Base-by-base conservation (phyloP, 495 filamentous ascomycete species). In the Corynascus novoguineensis region DNA sequence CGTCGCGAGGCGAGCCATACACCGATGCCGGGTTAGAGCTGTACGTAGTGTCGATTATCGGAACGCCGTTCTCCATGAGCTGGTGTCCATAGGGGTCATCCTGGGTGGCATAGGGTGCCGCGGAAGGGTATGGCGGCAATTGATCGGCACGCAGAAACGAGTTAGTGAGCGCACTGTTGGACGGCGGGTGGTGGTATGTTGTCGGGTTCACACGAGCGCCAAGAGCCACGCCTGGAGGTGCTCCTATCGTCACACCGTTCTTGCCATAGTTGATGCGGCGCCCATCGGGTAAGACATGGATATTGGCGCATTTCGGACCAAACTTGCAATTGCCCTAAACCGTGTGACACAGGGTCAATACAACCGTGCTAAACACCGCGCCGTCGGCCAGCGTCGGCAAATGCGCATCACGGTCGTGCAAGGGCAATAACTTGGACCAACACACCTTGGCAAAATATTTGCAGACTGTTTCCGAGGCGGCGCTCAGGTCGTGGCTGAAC, bases 391-490 rank as follows among this genome's bases (percentile, higher is more conserved):
- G n/a, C 37, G 38, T 21, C 47, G 55, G 48, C 47, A 44, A 19
- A 38, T 21, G 15, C 4, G 21, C 21, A 24, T n/a, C 32, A 1
- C 31, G 32, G 22, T 28, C 32, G 37, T 4, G 34, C 34, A 19
- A 42, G 17, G 12, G 35, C 22, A 3, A 15, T 19, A 5, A 8
- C 7, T 37, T 11, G 37, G 24, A 55, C 32, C 45, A 24, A 64
- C 83, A 63, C 78, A 96, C 92, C 86, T 97, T 98, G 58, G 89
- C 84, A 62, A 97, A 98, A 74, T 97, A 98, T 75, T 97, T 97
- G 83, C 93, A 98, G 42, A 91, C 86, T 58, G 85, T 89, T 57
- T 95, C 90, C 28, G 84, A 79, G 22, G 89, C 79, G 21, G 84
- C 73, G 69, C 92, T 86, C 57, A 87, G 82, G 44, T 91, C 92